Conservation (phyloP, 305 asterid genomes). For the Fraxinus latifolia region DNA sequence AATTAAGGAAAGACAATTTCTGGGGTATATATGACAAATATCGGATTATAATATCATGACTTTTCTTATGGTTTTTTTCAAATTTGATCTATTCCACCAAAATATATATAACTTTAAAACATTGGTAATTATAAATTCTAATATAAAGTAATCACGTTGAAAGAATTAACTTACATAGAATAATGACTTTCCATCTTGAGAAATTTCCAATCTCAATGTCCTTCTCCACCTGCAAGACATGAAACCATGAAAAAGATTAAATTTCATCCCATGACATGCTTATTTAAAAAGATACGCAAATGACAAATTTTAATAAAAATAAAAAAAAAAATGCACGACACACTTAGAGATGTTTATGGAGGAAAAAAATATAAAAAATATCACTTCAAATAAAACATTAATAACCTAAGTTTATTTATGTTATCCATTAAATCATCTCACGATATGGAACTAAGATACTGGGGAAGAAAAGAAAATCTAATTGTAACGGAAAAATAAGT, state of each 20-base stretch:
- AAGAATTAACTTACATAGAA: neutral
- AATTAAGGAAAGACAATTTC: neutral
- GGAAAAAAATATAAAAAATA: neutral
- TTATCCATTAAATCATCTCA: neutral
- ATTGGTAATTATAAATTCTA: neutral
- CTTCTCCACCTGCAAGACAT: conserved; percentile 29
- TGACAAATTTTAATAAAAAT: neutral
- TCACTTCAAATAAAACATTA: neutral
- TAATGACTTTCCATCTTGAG: neutral
- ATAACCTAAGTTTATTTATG: neutral
- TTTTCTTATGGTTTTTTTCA: neutral
- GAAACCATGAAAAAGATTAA: conserved; percentile 10
- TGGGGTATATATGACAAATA: neutral
- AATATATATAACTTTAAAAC: neutral
- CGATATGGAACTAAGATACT: neutral
- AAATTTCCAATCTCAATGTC: neutral
- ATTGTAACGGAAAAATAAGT: neutral
- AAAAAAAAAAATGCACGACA: neutral
- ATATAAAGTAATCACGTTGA: neutral
- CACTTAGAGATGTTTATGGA: neutral
- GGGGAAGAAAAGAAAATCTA: neutral
- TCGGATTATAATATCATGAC: conserved; percentile 12
- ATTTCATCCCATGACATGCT: neutral
- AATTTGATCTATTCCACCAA: neutral
- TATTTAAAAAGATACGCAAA: neutral